Conservation (phyloP, 148 eudicot genomes). For the Chenopodium berlandieri region DNA sequence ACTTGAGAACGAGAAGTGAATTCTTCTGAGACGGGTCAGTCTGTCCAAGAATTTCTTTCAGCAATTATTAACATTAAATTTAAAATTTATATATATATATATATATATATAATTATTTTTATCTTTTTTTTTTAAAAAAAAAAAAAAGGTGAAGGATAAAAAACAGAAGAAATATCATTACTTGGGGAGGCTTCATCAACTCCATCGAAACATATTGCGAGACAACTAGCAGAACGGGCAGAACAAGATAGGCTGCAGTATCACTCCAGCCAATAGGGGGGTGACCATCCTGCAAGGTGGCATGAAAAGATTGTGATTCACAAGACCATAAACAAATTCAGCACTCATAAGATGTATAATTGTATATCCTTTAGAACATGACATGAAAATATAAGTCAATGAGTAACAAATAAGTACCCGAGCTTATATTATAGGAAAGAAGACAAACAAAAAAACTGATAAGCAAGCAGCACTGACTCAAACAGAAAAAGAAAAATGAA, state of each 20-base stretch:
- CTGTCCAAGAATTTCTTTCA: slow-evolving; percentile 50
- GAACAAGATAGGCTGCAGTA: slow-evolving; percentile 90
- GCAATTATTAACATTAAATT: slow-evolving; percentile 11
- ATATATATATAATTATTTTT: no score
- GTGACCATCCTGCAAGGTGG: slow-evolving; percentile 78
- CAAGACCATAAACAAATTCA: not conserved
- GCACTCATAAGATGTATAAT: not conserved
- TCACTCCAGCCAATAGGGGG: slow-evolving; percentile 97
- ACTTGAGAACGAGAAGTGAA: slow-evolving; percentile 83
- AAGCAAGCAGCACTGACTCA: not conserved
- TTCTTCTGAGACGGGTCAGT: slow-evolving; percentile 94
- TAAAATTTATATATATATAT: no score
- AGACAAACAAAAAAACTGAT: not conserved
- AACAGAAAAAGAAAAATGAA: not conserved
- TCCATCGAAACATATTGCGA: slow-evolving; percentile 97
- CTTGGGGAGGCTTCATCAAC: slow-evolving; percentile 98
- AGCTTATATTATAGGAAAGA: not conserved
- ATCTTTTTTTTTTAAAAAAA: not conserved
- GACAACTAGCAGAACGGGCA: slow-evolving; percentile 87
- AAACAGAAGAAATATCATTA: slow-evolving; percentile 23
- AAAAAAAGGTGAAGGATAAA: slow-evolving; percentile 12
- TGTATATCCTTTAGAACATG: not conserved
- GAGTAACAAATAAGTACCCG: not conserved
- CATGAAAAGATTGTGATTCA: slow-evolving; percentile 14
- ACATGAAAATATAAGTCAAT: not conserved